Conservation (phyloP, 306 rosid species). For the Spatholobus suberectus region DNA sequence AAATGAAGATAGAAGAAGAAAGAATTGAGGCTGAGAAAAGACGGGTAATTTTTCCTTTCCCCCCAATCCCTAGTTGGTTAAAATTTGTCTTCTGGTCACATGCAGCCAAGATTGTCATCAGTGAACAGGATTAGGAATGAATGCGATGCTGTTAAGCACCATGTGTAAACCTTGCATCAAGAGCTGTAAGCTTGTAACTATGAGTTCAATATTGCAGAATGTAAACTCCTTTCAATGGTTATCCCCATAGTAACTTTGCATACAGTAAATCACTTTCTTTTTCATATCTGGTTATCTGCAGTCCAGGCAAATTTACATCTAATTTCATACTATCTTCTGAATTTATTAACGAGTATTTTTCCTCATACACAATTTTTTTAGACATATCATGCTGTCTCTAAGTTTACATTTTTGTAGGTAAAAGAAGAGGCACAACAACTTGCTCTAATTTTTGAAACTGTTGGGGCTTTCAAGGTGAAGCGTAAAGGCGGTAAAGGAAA, state of each 20-base stretch:
- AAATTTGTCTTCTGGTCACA: conserved; percentile 29
- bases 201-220: conserved; percentile 9
- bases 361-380: background rate
- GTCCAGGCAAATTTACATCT: background rate
- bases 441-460: conserved; percentile 85
- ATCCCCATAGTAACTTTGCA: background rate
- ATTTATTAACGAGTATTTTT: background rate
- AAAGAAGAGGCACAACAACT: conserved; percentile 96
- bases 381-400: conserved; percentile 11
- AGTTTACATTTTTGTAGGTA: conserved; percentile 57
- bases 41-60: conserved; percentile 61
- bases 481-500: conserved; percentile 99
- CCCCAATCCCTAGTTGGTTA: background rate
- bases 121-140: conserved; percentile 25
- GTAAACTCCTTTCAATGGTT: conserved; percentile 16
- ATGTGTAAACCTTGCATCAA: conserved; percentile 9
- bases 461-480: conserved; percentile 93
- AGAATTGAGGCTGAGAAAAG: conserved; percentile 96
- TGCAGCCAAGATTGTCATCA: conserved; percentile 1
- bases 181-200: background rate
- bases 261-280: background rate
- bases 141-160: conserved; percentile 5
- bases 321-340: conserved; percentile 1
- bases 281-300: background rate
- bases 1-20: conserved; percentile 87